A percentile compares a stretch with the other conserved stretches of the same genome.
These are phyloP conservation scores for Cucumis hystrix DNA, from an alignment of 306 rosid genomes.

Conservation along the genomic window DNA sequence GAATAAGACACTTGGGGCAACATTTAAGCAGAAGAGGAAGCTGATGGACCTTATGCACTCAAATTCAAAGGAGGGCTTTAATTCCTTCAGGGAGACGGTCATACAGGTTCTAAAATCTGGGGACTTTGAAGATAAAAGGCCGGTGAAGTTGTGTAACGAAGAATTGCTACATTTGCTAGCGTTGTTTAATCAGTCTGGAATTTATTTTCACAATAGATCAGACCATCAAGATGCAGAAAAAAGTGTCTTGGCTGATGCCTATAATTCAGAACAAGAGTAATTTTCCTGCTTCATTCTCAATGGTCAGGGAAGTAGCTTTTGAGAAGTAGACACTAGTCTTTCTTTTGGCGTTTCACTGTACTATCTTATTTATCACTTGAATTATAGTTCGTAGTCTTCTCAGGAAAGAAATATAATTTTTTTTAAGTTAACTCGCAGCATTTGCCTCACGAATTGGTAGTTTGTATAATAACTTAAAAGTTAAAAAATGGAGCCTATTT, in stretches of 20 bases:
- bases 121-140: conserved; percentile 57
- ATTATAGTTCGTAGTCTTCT: neutral
- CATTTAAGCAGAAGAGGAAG: conserved; percentile 56
- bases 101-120: conserved; percentile 39
- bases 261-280: neutral
- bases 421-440: too few relatives aligned
- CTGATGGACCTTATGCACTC: conserved; percentile 28
- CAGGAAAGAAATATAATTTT: neutral
- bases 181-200: conserved; percentile 58
- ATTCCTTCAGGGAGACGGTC: conserved; percentile 27
- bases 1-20: conserved; percentile 76
- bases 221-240: conserved; percentile 12
- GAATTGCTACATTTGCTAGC: conserved; percentile 47
- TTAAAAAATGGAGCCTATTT: neutral
- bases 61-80: conserved; percentile 9
- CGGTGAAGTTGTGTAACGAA: conserved; percentile 46
- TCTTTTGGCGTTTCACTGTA: neutral
- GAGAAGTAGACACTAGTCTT: neutral
- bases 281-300: neutral
- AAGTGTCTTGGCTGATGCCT: conserved; percentile 14
- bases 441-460: neutral
- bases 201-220: conserved; percentile 37
- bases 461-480: neutral
- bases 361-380: neutral
- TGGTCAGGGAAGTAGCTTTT: neutral